Percentiles rank a stretch among this genome's conserved stretches.
These are phyloP conservation scores for Juglanconis juglandina DNA, from an alignment of 2,329 filamentous ascomycete species.

Conservation along the genomic window DNA sequence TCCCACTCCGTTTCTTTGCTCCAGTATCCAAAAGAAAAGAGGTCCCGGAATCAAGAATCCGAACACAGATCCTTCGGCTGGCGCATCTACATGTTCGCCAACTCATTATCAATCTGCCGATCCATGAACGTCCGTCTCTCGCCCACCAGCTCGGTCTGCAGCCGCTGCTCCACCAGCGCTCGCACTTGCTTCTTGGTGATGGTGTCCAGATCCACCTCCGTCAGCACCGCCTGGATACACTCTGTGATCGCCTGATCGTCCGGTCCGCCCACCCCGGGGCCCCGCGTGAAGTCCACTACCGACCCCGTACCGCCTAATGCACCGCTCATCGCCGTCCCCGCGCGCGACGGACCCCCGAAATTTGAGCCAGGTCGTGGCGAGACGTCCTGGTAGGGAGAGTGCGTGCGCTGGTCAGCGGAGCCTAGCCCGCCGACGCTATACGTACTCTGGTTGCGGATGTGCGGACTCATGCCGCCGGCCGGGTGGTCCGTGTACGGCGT, in stretches of 20 bases:
- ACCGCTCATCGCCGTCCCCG: constrained; percentile 44
- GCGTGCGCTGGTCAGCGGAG: constrained; percentile 24
- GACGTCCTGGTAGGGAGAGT: constrained; percentile 56
- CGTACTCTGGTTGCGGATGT: constrained; percentile 61
- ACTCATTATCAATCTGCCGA: constrained; percentile 84
- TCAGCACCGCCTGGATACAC: constrained; percentile 76
- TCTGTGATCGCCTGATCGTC: constrained; percentile 79
- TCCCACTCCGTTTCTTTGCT: background rate
- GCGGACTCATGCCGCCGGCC: constrained; percentile 31
- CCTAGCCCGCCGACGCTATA: constrained; percentile 55
- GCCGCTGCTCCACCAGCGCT: constrained; percentile 84
- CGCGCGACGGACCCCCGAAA: constrained; percentile 37
- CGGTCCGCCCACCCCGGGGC: constrained; percentile 54
- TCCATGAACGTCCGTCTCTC: constrained; percentile 89
- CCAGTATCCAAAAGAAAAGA: background rate
- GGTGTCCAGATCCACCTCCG: constrained; percentile 89
- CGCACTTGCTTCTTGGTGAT: constrained; percentile 97
- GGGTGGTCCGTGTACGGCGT: constrained; percentile 48
- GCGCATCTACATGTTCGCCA: constrained; percentile 79
- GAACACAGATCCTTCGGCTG: background rate
- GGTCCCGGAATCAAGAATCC: background rate
- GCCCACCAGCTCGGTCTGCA: constrained; percentile 83
- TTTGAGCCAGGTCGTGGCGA: constrained; percentile 46
- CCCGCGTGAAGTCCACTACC: constrained; percentile 58
- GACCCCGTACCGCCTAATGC: constrained; percentile 43